phyloP scores from a whole-genome alignment of 441 rosid species.

The Erodium trifolium region DNA sequence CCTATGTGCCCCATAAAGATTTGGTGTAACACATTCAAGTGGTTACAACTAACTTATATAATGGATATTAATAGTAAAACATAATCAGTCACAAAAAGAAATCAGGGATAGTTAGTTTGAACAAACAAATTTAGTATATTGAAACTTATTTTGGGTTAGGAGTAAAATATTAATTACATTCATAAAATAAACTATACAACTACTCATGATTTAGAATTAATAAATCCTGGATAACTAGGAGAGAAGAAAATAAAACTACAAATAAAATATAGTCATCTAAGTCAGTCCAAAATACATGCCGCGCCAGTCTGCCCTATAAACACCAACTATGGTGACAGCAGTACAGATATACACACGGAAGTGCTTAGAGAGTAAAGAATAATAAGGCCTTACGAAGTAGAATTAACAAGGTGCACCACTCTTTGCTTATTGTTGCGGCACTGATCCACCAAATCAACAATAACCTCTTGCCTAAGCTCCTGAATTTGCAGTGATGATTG shows the following conservation, averaged over 20 bases:
- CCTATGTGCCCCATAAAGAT: too few species aligned
- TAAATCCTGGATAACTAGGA: background rate
- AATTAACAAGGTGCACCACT: conserved; percentile 95
- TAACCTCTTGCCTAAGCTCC: conserved; percentile 96
- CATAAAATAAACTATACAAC: background rate
- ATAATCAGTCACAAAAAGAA: background rate
- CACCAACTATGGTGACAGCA: background rate
- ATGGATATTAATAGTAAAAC: too few species aligned
- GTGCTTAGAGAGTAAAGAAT: background rate
- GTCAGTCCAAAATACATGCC: background rate
- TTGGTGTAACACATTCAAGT: too few species aligned
- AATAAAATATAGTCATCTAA: background rate
- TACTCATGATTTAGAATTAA: background rate
- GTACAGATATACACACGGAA: background rate
- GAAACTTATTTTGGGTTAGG: background rate
- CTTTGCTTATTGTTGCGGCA: conserved; percentile 95
- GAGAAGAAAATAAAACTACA: background rate
- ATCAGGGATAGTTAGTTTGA: background rate
- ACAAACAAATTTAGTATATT: background rate
- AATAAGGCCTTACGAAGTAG: conserved; percentile 65
- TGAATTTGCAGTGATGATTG: conserved; percentile 22
- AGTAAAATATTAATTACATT: background rate
- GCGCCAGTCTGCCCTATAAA: background rate
- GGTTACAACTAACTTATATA: too few species aligned
- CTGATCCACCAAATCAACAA: conserved; percentile 92